phyloP scores from a whole-genome alignment of 1,284 basidiomycete genomes.

The Cystobasidiaceae sp. region DNA sequence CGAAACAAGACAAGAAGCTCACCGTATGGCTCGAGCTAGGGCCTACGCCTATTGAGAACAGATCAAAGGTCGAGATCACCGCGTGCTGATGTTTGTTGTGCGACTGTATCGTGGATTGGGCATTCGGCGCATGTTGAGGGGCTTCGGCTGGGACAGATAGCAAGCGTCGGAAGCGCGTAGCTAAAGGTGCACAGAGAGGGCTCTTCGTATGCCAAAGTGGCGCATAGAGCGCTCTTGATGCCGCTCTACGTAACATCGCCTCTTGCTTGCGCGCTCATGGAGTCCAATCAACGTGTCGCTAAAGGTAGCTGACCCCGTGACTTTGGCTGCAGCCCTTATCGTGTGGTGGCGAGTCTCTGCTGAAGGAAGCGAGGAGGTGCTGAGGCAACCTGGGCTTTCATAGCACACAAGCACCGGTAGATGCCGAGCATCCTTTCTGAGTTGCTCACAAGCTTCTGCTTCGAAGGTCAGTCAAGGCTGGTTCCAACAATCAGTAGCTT shows the following conservation, averaged over 20 bases:
- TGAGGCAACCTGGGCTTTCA: too few species aligned
- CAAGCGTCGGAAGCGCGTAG: background rate
- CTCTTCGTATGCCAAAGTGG: background rate
- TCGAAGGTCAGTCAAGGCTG: too few species aligned
- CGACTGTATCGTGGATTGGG: constrained; percentile 4
- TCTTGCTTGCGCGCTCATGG: background rate
- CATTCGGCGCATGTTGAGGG: too few species aligned
- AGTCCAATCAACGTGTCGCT: background rate
- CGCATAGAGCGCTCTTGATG: too few species aligned
- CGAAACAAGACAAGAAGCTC: constrained; percentile 48
- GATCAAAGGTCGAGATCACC: constrained; percentile 52
- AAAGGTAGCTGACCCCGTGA: background rate
- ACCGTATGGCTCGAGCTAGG: constrained; percentile 59
- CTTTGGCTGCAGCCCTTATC: background rate
- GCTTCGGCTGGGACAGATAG: background rate
- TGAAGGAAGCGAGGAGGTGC: too few species aligned
- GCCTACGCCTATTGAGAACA: constrained; percentile 75
- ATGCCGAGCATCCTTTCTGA: too few species aligned
- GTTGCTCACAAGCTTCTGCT: too few species aligned
- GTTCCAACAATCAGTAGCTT: too few species aligned
- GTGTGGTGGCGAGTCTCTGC: too few species aligned
- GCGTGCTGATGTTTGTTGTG: constrained; percentile 29
- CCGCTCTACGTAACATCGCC: too few species aligned
- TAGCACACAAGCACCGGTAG: too few species aligned
- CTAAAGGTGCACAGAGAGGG: background rate